Base-by-base conservation (phyloP, 768 basidiomycete genomes). In the Austroboletus eburneus region DNA sequence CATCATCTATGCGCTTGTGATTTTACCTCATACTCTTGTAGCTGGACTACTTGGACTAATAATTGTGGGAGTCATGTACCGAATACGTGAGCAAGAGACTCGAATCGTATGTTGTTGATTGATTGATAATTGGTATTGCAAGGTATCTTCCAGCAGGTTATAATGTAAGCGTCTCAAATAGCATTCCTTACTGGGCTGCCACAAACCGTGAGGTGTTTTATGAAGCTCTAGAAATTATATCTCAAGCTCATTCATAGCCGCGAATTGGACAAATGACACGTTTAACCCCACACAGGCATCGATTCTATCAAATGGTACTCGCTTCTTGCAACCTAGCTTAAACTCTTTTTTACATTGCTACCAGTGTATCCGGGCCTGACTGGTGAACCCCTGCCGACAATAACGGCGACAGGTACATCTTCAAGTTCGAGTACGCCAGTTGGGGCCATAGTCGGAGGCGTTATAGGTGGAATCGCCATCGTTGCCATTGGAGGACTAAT, bases 101-200 rank as follows among this genome's bases (percentile, higher is more conserved):
- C 27, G n/a, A 32, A 25, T 9, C 38, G 13, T 14, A 8, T 27
- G 1, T 42, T 3, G 5, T 27, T 27, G 27, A 30, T 40, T 39
- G 9, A 16, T 24, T 35, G 18, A 55, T 18, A 13, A 24, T 10
- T 14, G 33, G 9, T 20, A 5, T 12, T 33, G 34, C 24, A 37
- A 64, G 63, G 22, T 64, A 66, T 23, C 49, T 64, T 44, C 62
- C 59, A 25, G 30, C 46, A 21, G 52, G 49, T n/a, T n/a, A n/a
- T n/a, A 6, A 33, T 42, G 25, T 12, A 27, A 33, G 10, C 2
- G 6, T 55, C 16, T 43, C 62, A 5, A 30, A 47, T 24, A 35
- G 52, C 8, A 57, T 64, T 37, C 63, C 63, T 1, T 59, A 34
- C 41, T 64, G 55, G 52, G 55, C 63, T 4, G 23, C 49, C 10